Evolutionary conservation across 495 filamentous ascomycete species (phyloP).

Genomic region (Rostrohypoxylon terebratum): DNA sequence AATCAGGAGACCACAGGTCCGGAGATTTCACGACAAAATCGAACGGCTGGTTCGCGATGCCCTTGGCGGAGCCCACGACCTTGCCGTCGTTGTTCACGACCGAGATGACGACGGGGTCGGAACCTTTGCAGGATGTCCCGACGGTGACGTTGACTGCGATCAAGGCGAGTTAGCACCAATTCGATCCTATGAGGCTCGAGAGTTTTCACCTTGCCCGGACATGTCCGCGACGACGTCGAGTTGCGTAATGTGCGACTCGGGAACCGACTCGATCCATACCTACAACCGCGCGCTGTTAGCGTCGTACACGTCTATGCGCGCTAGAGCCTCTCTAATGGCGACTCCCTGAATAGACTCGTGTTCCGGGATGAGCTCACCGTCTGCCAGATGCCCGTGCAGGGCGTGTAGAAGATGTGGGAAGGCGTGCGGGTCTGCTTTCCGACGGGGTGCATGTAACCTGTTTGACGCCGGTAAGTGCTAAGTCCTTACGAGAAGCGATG

Average conservation of each 20-base stretch:
- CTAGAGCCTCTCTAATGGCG: not conserved
- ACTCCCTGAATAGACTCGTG: not conserved
- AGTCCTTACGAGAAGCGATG: not conserved
- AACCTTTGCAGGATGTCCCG: slow-evolving; percentile 48
- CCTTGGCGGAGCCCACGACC: slow-evolving; percentile 46
- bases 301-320: not conserved
- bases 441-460: slow-evolving; percentile 65
- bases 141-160: slow-evolving; percentile 64
- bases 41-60: slow-evolving; percentile 61
- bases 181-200: not conserved
- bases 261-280: slow-evolving; percentile 73
- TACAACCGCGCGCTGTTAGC: slow-evolving; percentile 1
- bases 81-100: slow-evolving; percentile 55
- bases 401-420: slow-evolving; percentile 76
- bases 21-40: slow-evolving; percentile 63
- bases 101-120: slow-evolving; percentile 57
- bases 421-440: slow-evolving; percentile 71
- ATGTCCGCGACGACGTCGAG: slow-evolving; percentile 69
- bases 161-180: slow-evolving; percentile 31
- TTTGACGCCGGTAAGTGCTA: not conserved
- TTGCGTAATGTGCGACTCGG: slow-evolving; percentile 64
- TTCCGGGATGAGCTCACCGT: slow-evolving; percentile 50
- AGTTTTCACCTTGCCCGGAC: slow-evolving; percentile 65
- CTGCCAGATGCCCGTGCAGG: slow-evolving; percentile 78
- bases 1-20: slow-evolving; percentile 69